Evolutionary conservation across 2,329 filamentous ascomycete genomes (phyloP).

Genomic region (Sporothrix dimorphospora): DNA sequence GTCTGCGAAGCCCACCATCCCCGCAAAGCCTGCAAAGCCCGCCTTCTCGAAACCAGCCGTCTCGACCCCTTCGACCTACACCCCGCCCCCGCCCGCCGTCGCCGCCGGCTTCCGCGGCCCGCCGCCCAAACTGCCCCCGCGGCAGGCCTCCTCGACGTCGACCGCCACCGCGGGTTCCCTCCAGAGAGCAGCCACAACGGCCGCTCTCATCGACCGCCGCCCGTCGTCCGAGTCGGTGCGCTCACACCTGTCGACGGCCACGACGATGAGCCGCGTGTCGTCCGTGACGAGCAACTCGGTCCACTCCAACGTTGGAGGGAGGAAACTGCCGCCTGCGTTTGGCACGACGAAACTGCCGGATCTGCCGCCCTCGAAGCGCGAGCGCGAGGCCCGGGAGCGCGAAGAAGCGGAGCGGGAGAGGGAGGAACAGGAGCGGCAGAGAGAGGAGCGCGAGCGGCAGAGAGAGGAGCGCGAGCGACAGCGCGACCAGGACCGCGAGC

Average conservation of each 20-base stretch:
- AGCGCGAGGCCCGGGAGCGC: conserved; percentile 51
- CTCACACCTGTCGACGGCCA: conserved; percentile 58
- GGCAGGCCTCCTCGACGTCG: conserved; percentile 46
- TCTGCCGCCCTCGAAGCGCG: conserved; percentile 58
- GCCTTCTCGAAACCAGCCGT: conserved; percentile 45
- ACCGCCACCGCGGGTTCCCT: conserved; percentile 43
- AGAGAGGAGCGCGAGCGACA: neutral
- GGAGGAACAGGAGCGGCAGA: neutral
- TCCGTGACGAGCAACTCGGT: conserved; percentile 53
- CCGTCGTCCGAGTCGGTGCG: conserved; percentile 62
- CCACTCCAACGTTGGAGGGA: conserved; percentile 32
- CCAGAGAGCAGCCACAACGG: conserved; percentile 3
- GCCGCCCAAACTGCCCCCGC: conserved; percentile 55
- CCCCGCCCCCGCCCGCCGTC: conserved; percentile 45
- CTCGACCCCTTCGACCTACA: conserved; percentile 39
- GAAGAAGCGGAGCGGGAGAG: conserved; percentile 39
- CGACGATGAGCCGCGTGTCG: conserved; percentile 51
- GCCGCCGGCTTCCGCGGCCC: conserved; percentile 37
- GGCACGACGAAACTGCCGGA: conserved; percentile 61
- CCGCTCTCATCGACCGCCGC: conserved; percentile 46
- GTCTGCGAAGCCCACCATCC: neutral
- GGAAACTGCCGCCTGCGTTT: conserved; percentile 60
- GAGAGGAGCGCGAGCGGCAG: neutral
- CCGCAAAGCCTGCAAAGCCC: conserved; percentile 30
- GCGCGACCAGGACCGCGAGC: neutral